Evolutionary conservation across 345 rosid genomes (phyloP).

Genomic region (Lepidium aucheri): DNA sequence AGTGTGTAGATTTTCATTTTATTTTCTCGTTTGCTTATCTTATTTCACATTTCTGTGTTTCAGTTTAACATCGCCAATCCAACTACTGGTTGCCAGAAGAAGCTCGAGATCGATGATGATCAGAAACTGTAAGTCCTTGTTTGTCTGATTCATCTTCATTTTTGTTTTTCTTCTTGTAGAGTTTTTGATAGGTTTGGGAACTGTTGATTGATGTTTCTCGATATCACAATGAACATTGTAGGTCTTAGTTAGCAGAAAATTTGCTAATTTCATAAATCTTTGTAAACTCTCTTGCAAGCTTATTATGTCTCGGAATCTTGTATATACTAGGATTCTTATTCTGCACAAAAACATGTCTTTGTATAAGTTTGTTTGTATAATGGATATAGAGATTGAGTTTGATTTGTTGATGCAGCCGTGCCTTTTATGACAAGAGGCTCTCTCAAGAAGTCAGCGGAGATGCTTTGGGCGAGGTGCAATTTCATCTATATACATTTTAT

Average conservation of each 20-base stretch:
- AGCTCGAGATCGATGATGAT: conserved; percentile 47
- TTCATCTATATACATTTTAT: neutral
- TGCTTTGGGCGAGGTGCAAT: conserved; percentile 59
- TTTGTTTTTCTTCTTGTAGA: neutral
- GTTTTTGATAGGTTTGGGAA: neutral
- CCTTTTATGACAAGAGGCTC: conserved; percentile 63
- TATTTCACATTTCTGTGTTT: neutral
- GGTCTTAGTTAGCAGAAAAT: neutral
- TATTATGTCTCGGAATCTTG: neutral
- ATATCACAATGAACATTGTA: neutral
- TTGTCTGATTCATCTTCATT: neutral
- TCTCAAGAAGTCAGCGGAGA: conserved; percentile 80
- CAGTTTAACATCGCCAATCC: conserved; percentile 48
- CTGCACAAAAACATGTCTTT: neutral
- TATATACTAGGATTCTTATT: neutral
- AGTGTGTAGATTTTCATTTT: too few species aligned
- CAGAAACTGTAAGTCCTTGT: conserved; percentile 34
- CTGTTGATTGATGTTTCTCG: neutral
- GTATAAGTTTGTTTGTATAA: neutral
- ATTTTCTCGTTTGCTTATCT: neutral
- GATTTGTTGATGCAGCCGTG: conserved; percentile 36
- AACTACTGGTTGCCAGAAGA: conserved; percentile 49
- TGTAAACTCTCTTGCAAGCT: neutral
- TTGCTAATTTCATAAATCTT: neutral
- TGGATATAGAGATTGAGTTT: neutral